Evolutionary conservation across 495 filamentous ascomycete genomes (phyloP).

Genomic region (Hypoxylon fuscum): DNA sequence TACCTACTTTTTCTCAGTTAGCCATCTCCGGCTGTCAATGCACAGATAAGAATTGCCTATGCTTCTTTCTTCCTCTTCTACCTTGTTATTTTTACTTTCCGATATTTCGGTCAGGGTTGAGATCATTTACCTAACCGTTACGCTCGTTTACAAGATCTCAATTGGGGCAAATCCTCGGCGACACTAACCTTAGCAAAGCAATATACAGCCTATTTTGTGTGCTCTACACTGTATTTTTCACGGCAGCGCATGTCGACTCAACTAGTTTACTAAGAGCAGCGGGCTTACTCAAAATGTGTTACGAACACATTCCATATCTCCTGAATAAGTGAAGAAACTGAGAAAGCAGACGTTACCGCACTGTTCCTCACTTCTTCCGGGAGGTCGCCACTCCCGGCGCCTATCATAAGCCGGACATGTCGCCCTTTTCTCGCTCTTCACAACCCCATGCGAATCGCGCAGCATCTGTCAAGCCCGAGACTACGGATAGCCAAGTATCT

Average conservation of each 20-base stretch:
- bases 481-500: conserved; percentile 23
- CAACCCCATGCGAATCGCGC: conserved; percentile 40
- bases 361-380: conserved; percentile 19
- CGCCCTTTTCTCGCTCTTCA: conserved; percentile 44
- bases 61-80: conserved; percentile 6
- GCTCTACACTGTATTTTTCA: not conserved
- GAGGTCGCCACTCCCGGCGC: conserved; percentile 26
- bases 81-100: conserved; percentile 2
- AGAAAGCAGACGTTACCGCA: conserved; percentile 27
- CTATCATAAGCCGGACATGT: conserved; percentile 36
- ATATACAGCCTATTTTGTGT: conserved; percentile 13
- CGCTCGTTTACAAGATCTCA: conserved; percentile 9
- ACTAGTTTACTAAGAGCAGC: conserved; percentile 13
- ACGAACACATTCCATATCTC: conserved; percentile 18
- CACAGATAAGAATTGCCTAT: conserved; percentile 24
- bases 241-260: conserved; percentile 5
- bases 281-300: conserved; percentile 27
- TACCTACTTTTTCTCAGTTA: conserved; percentile 9
- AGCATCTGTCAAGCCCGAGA: conserved; percentile 34
- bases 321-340: conserved; percentile 28
- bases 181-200: conserved; percentile 28
- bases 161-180: conserved; percentile 14
- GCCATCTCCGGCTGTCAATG: conserved; percentile 1
- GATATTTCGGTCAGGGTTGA: not conserved
- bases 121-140: conserved; percentile 4